Conservation (phyloP, 1,284 basidiomycete genomes). For the Apiotrichum domesticum region DNA sequence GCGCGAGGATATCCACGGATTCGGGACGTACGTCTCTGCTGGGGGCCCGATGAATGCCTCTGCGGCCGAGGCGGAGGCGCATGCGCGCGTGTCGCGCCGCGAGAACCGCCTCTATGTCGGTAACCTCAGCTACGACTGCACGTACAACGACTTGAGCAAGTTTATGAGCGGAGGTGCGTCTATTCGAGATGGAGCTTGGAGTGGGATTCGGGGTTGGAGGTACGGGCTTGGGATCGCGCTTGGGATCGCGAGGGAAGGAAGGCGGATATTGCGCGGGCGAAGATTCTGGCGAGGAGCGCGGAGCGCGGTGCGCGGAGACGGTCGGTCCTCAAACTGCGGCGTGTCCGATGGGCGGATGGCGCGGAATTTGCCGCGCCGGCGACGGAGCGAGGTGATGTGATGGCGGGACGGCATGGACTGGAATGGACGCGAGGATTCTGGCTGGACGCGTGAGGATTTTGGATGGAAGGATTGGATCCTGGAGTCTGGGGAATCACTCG, state of each 20-base stretch:
- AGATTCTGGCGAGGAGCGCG: not conserved
- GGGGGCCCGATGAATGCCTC: slow-evolving; percentile 88
- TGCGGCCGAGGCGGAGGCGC: slow-evolving; percentile 77
- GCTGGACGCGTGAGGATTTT: too few species aligned
- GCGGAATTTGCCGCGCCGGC: too few species aligned
- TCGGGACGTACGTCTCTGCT: slow-evolving; percentile 41
- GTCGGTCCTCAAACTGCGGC: too few species aligned
- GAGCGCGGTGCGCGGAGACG: too few species aligned
- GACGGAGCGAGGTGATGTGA: too few species aligned
- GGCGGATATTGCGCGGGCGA: too few species aligned
- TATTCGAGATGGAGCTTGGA: slow-evolving; percentile 36
- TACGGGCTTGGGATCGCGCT: not conserved
- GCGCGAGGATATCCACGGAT: slow-evolving; percentile 9
- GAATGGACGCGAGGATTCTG: too few species aligned
- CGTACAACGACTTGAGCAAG: slow-evolving; percentile 94
- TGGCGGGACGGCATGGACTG: too few species aligned
- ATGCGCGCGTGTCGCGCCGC: slow-evolving; percentile 87
- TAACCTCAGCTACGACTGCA: slow-evolving; percentile 95
- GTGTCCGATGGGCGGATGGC: too few species aligned
- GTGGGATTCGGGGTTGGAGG: not conserved
- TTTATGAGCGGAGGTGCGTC: slow-evolving; percentile 98
- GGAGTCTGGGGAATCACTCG: too few species aligned
- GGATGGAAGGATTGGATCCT: too few species aligned
- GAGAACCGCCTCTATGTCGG: slow-evolving; percentile 98
- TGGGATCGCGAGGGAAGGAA: not conserved